Evolutionary conservation across 1,284 basidiomycete species (phyloP).

Genomic region (Leccinum subatratum): DNA sequence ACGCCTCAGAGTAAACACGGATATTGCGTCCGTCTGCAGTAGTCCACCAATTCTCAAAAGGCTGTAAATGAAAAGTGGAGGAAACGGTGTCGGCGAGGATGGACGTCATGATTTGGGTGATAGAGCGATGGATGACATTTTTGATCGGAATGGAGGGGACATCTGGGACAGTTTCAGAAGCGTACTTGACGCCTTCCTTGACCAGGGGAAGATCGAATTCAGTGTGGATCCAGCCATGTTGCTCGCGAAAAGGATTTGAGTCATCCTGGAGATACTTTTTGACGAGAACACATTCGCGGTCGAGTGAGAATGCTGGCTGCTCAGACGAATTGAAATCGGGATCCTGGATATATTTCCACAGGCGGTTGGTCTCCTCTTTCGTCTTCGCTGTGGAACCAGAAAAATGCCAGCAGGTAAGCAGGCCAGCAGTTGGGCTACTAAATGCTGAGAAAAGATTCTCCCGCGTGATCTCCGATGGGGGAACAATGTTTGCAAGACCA

Average conservation of each 20-base stretch:
- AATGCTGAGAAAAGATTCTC: slow-evolving; percentile 8
- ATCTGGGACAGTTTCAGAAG: not conserved
- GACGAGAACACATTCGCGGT: not conserved
- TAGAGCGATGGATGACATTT: not conserved
- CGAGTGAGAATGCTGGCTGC: not conserved
- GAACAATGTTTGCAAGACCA: not conserved
- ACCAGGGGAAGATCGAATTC: not conserved
- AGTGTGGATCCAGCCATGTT: not conserved
- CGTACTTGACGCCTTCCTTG: not conserved
- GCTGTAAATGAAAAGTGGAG: not conserved
- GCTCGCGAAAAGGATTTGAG: not conserved
- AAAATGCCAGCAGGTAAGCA: not conserved
- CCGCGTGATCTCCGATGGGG: not conserved
- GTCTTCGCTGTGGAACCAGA: not conserved
- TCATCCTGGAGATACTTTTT: not conserved
- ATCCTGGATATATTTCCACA: slow-evolving; percentile 1
- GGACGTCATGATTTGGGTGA: not conserved
- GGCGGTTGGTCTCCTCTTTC: not conserved
- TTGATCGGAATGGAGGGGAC: not conserved
- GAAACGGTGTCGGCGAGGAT: not conserved
- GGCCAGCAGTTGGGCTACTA: slow-evolving; percentile 5
- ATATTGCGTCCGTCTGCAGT: not conserved
- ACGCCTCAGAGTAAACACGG: not conserved
- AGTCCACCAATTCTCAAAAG: not conserved
- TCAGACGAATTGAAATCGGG: not conserved